Evolutionary conservation across 345 rosid species (phyloP).

Genomic region (Corymbia maculata): DNA sequence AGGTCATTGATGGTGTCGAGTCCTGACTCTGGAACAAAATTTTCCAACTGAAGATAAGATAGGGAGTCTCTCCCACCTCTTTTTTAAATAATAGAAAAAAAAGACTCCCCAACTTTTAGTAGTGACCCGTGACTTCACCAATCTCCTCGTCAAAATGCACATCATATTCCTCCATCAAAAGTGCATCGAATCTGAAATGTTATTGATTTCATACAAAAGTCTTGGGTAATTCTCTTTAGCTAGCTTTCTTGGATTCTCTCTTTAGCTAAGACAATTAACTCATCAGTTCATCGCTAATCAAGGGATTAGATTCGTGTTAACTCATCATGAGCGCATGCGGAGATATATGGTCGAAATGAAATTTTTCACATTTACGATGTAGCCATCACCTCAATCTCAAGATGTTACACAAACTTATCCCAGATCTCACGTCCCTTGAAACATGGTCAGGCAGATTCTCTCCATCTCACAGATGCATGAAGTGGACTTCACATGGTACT

Average conservation of each 20-base stretch:
- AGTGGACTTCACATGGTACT: neutral
- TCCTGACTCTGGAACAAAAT: neutral
- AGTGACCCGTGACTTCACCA: neutral
- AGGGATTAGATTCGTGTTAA: neutral
- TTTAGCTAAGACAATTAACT: neutral
- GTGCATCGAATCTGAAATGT: neutral
- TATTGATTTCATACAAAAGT: neutral
- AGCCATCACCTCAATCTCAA: neutral
- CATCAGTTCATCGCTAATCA: neutral
- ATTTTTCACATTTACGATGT: neutral
- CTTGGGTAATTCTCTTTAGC: neutral
- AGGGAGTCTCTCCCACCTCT: neutral
- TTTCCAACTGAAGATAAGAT: neutral
- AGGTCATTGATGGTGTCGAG: neutral
- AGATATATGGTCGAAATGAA: neutral
- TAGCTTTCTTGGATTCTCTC: neutral
- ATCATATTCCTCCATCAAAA: neutral
- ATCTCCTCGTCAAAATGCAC: neutral
- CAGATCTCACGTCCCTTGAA: neutral
- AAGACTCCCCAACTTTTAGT: neutral
- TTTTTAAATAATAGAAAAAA: neutral
- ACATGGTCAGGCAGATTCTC: neutral
- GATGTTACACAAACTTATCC: neutral
- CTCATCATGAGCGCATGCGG: neutral
- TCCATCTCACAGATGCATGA: neutral